Conservation (phyloP, 176 grass and related monocot species). For the Chrysopogon serrulatus region DNA sequence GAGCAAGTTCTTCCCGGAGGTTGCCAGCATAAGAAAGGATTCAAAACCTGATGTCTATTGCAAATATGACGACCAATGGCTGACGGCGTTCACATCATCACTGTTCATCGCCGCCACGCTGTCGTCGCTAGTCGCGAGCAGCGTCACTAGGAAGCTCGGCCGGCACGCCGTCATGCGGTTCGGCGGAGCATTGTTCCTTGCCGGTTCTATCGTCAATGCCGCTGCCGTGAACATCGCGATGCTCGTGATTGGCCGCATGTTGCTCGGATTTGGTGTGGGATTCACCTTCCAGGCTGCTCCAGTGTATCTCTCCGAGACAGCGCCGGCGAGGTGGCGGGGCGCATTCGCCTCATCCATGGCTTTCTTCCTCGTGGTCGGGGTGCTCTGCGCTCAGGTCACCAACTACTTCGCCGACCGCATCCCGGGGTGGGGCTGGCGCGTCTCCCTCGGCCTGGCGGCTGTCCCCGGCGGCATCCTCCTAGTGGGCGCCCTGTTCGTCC, state of each 20-base stretch:
- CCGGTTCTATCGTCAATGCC: constrained; percentile 32
- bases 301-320: constrained; percentile 67
- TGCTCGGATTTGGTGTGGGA: constrained; percentile 54
- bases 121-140: constrained; percentile 31
- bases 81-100: constrained; percentile 46
- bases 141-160: constrained; percentile 33
- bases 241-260: constrained; percentile 50
- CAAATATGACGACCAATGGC: constrained; percentile 32
- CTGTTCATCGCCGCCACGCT: no score
- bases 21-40: constrained; percentile 17
- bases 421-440: no score
- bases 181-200: constrained; percentile 35
- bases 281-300: constrained; percentile 51
- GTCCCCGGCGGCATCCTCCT: no score
- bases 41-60: constrained; percentile 34
- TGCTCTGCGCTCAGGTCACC: no score
- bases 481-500: no score
- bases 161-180: constrained; percentile 41
- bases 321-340: constrained; percentile 64
- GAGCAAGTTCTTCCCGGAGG: constrained; percentile 35
- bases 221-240: constrained; percentile 50
- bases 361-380: constrained; percentile 62
- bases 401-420: no score
- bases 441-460: no score
- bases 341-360: constrained; percentile 63